A percentile compares a stretch with the other conserved stretches of the same genome.
phyloP scores from a whole-genome alignment of 2,329 filamentous ascomycete species.

The Aureobasidium sp. region DNA sequence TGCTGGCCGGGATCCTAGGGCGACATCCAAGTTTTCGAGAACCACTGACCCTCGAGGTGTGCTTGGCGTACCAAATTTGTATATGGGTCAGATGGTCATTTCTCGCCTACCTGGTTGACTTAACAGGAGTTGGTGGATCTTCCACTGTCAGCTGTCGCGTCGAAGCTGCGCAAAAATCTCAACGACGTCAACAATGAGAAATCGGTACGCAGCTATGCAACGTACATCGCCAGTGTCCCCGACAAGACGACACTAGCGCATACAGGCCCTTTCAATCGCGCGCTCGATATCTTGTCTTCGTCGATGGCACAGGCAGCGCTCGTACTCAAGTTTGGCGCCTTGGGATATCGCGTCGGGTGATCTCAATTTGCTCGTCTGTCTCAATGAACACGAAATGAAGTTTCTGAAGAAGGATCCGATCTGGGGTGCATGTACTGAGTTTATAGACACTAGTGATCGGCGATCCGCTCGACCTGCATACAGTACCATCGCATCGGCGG shows the following conservation, averaged over 20 bases:
- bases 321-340: background rate
- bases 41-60: background rate
- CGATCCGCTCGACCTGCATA: no score
- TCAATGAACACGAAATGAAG: background rate
- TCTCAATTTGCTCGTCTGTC: background rate
- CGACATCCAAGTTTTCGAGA: background rate
- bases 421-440: background rate
- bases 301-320: background rate
- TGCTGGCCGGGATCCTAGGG: background rate
- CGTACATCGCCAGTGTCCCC: background rate
- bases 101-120: background rate
- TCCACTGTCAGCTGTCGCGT: background rate
- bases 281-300: background rate
- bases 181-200: background rate
- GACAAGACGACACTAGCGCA: background rate
- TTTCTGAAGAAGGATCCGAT: background rate
- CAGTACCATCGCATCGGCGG: no score
- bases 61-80: background rate
- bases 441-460: no score
- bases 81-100: background rate
- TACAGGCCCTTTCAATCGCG: background rate
- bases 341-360: background rate
- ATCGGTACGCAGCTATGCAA: background rate
- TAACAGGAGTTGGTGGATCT: background rate
- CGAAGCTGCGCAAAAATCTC: background rate